These are phyloP conservation scores for Phytophthora constricta DNA, from an alignment of 352 stramenopile genomes.

Conservation along the genomic window DNA sequence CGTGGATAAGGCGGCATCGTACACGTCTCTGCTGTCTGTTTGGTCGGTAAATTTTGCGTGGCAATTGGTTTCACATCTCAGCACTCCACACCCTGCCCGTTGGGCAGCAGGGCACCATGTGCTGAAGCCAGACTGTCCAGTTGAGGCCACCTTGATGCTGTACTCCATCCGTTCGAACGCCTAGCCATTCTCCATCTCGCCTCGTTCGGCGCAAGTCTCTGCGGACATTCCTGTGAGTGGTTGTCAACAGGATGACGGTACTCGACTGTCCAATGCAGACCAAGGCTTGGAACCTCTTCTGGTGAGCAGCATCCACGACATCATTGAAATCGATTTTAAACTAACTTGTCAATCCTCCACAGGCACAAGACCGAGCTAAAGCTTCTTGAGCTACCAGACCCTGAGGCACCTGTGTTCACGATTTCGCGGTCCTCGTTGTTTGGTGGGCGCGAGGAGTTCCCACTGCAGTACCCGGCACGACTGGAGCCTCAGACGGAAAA, in stretches of 20 bases:
- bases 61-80: constrained; percentile 37
- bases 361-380: constrained; percentile 35
- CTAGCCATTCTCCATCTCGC: constrained; percentile 17
- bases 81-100: constrained; percentile 19
- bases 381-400: constrained; percentile 16
- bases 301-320: constrained; percentile 8
- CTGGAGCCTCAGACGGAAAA: constrained; percentile 22
- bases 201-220: constrained; percentile 8
- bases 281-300: constrained; percentile 37
- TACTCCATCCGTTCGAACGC: neutral
- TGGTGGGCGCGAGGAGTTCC: constrained; percentile 28
- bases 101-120: constrained; percentile 29
- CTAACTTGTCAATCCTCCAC: neutral
- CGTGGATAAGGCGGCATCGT: neutral
- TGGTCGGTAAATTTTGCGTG: constrained; percentile 15
- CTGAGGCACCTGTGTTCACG: constrained; percentile 29
- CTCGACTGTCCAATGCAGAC: constrained; percentile 34
- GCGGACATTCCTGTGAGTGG: neutral
- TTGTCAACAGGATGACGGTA: constrained; percentile 11
- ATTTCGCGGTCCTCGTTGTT: constrained; percentile 27
- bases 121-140: constrained; percentile 25
- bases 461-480: constrained; percentile 32
- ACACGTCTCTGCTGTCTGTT: neutral
- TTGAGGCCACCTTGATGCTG: constrained; percentile 10
- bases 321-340: neutral